phyloP scores from a whole-genome alignment of 768 basidiomycete genomes.

The Amyloporia xantha region DNA sequence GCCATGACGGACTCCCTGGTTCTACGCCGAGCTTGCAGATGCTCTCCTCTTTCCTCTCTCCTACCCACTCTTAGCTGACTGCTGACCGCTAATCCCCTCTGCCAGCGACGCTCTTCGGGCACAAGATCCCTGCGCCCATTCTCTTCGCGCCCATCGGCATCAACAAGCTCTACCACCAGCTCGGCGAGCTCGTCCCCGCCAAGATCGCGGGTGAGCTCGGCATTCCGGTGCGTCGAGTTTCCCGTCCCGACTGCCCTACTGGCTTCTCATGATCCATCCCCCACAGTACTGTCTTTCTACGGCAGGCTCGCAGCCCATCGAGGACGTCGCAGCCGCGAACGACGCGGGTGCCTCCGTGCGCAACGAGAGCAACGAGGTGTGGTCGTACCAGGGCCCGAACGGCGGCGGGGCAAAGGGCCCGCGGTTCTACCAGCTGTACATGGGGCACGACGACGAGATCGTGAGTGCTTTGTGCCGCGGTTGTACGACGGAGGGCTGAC shows the following conservation, averaged over 20 bases:
- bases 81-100: background rate
- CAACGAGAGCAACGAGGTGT: constrained; percentile 33
- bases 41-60: background rate
- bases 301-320: constrained; percentile 42
- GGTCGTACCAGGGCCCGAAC: constrained; percentile 26
- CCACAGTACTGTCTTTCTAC: constrained; percentile 44
- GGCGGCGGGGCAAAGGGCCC: constrained; percentile 31
- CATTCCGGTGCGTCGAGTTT: constrained; percentile 28
- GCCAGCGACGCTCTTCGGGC: constrained; percentile 39
- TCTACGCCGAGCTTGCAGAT: too few species aligned
- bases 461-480: constrained; percentile 18
- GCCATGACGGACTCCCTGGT: background rate
- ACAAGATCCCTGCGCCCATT: constrained; percentile 43
- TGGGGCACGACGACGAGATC: constrained; percentile 47
- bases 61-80: background rate
- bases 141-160: constrained; percentile 53
- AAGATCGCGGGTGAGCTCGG: constrained; percentile 43
- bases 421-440: constrained; percentile 51
- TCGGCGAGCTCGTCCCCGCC: constrained; percentile 41
- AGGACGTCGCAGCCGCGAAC: constrained; percentile 43
- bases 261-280: constrained; percentile 1
- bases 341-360: constrained; percentile 32
- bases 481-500: background rate
- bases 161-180: constrained; percentile 40
- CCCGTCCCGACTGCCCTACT: background rate